Conservation (phyloP, 306 rosid genomes). For the Citrullus colocynthis region DNA sequence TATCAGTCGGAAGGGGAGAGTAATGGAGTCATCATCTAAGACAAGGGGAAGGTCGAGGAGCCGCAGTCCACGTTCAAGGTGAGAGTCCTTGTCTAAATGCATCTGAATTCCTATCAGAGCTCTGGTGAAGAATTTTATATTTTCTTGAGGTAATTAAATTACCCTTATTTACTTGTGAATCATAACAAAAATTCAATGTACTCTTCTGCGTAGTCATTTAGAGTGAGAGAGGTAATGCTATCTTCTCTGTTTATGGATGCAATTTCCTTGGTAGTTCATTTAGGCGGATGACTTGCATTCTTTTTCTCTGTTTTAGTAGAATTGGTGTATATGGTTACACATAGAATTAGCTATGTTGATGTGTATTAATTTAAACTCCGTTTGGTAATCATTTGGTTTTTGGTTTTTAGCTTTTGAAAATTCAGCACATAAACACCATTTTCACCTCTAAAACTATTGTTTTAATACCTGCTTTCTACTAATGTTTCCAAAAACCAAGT, state of each 20-base stretch:
- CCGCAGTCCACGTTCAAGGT: constrained; percentile 72
- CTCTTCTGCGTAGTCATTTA: background rate
- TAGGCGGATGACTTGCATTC: background rate
- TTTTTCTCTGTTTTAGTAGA: background rate
- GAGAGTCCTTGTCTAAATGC: constrained; percentile 12
- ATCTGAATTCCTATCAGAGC: background rate
- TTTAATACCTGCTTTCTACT: no score
- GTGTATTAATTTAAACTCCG: no score
- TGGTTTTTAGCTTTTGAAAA: no score
- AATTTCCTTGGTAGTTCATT: background rate
- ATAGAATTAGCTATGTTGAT: background rate
- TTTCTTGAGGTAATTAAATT: background rate
- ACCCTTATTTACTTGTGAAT: background rate
- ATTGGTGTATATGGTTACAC: background rate
- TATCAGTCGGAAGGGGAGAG: constrained; percentile 46
- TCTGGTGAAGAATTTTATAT: background rate
- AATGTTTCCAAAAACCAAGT: no score
- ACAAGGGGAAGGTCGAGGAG: constrained; percentile 37
- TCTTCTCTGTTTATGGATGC: background rate
- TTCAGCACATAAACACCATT: no score
- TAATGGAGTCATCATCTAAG: constrained; percentile 44
- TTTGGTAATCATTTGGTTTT: no score
- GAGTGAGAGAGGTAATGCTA: background rate
- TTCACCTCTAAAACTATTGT: no score
- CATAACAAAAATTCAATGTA: background rate